These are phyloP conservation scores for Sugiyamaella grinbergsii DNA, from an alignment of 1,139 yeast species.

Conservation along the genomic window DNA sequence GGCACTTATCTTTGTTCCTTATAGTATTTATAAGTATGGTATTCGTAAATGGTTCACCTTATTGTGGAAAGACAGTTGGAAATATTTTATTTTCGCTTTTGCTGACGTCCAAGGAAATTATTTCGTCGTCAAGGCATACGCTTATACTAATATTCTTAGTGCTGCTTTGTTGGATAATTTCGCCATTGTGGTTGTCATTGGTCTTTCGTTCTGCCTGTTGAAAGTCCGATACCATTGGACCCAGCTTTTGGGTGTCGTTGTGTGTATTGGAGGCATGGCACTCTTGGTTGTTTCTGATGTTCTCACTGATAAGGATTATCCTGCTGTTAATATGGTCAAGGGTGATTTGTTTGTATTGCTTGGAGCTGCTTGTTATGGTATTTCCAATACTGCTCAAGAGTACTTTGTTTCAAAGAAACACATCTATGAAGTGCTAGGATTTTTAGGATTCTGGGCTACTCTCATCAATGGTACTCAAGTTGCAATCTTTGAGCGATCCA, in stretches of 20 bases:
- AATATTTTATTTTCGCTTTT: conserved; percentile 47
- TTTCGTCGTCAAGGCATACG: conserved; percentile 49
- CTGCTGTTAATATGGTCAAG: conserved; percentile 45
- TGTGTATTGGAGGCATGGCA: conserved; percentile 50
- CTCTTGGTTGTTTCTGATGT: conserved; percentile 46
- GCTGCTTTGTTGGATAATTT: conserved; percentile 49
- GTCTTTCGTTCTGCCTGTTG: conserved; percentile 45
- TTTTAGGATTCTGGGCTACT: conserved; percentile 47
- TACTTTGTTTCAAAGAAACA: conserved; percentile 50
- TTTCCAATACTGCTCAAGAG: conserved; percentile 49
- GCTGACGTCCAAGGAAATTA: conserved; percentile 51
- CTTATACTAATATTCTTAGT: conserved; percentile 47
- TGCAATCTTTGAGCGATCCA: conserved; percentile 47
- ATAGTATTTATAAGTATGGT: conserved; percentile 45
- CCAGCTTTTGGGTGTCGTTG: conserved; percentile 46
- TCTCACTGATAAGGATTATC: conserved; percentile 45
- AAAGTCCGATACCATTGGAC: conserved; percentile 51
- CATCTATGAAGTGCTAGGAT: conserved; percentile 48
- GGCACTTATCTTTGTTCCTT: conserved; percentile 45
- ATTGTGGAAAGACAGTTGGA: conserved; percentile 46
- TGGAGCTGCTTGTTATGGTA: conserved; percentile 50
- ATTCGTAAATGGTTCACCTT: conserved; percentile 41
- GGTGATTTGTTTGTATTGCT: conserved; percentile 49
- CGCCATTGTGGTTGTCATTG: conserved; percentile 49
- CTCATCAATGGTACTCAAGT: conserved; percentile 48